Evolutionary conservation across 495 filamentous ascomycete genomes (phyloP).

Genomic region (Talaromyces stipitatus): DNA sequence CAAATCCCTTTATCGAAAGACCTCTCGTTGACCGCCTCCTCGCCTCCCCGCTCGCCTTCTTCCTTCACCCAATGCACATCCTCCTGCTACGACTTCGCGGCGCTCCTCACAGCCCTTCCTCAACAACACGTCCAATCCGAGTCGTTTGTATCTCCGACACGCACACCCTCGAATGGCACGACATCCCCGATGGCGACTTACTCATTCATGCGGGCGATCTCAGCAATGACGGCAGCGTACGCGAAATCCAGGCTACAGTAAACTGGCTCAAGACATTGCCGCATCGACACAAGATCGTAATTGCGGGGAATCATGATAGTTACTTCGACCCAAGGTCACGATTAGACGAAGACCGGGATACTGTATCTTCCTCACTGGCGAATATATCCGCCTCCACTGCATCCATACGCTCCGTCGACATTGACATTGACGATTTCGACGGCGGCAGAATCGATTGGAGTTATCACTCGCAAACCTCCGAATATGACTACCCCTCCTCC

Average conservation of each 20-base stretch:
- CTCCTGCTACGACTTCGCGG: constrained; percentile 57
- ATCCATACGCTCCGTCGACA: constrained; percentile 28
- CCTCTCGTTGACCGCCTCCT: constrained; percentile 37
- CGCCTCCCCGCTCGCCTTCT: constrained; percentile 39
- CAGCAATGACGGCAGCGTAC: constrained; percentile 59
- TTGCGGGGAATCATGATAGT: constrained; percentile 85
- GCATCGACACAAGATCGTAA: constrained; percentile 71
- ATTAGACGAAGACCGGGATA: constrained; percentile 30
- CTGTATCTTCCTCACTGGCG: constrained; percentile 14
- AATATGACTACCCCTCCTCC: neutral
- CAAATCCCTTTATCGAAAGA: constrained; percentile 42
- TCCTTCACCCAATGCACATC: constrained; percentile 50
- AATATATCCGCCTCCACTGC: constrained; percentile 32
- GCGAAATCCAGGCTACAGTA: constrained; percentile 66
- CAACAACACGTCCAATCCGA: constrained; percentile 48
- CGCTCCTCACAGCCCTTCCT: constrained; percentile 45
- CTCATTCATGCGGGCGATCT: constrained; percentile 89
- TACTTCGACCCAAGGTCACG: constrained; percentile 61
- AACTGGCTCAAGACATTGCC: constrained; percentile 71
- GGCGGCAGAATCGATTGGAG: constrained; percentile 44
- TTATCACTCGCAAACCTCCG: neutral
- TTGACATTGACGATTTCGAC: constrained; percentile 26
- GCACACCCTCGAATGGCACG: constrained; percentile 55
- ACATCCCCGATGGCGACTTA: constrained; percentile 71
- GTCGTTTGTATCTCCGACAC: constrained; percentile 91